Percentiles rank a stretch among this genome's conserved stretches.
Evolutionary conservation across 2,329 filamentous ascomycete genomes (phyloP).

Genomic region (Phoma sp.): DNA sequence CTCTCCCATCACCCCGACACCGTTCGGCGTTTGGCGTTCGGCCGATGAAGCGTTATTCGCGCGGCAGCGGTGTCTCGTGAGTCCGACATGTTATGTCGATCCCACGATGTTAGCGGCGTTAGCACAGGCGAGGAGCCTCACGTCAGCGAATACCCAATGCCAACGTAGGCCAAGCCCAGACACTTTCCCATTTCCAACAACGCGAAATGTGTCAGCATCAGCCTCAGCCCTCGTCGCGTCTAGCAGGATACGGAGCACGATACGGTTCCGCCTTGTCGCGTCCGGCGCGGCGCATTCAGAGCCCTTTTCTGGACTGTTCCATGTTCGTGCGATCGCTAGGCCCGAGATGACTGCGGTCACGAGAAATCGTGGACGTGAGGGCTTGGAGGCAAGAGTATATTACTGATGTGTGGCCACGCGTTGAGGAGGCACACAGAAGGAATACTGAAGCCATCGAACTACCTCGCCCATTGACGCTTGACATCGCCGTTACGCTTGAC

Average conservation of each 20-base stretch:
- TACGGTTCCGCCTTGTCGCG: neutral
- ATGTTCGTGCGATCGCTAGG: constrained; percentile 1
- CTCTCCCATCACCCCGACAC: neutral
- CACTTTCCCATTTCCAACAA: constrained; percentile 1
- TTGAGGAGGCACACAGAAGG: neutral
- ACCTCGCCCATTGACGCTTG: too few species aligned
- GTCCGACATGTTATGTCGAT: constrained; percentile 1
- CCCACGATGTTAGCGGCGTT: neutral
- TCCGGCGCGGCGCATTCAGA: neutral
- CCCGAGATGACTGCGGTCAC: constrained; percentile 10
- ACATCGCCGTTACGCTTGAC: neutral
- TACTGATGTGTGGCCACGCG: neutral
- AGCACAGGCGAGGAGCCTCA: constrained; percentile 4
- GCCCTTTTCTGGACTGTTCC: neutral
- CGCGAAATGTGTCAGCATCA: constrained; percentile 13
- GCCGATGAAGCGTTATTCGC: neutral
- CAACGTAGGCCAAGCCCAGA: constrained; percentile 4
- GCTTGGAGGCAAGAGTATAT: neutral
- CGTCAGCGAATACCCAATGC: constrained; percentile 3
- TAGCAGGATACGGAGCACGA: neutral
- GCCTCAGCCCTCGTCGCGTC: constrained; percentile 4
- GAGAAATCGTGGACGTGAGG: neutral
- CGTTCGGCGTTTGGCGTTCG: constrained; percentile 1
- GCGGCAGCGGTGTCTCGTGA: neutral
- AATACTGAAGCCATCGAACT: neutral